These are phyloP conservation scores for Tripidium arundinaceum DNA, from an alignment of 202 grass and related monocot genomes.

Conservation along the genomic window DNA sequence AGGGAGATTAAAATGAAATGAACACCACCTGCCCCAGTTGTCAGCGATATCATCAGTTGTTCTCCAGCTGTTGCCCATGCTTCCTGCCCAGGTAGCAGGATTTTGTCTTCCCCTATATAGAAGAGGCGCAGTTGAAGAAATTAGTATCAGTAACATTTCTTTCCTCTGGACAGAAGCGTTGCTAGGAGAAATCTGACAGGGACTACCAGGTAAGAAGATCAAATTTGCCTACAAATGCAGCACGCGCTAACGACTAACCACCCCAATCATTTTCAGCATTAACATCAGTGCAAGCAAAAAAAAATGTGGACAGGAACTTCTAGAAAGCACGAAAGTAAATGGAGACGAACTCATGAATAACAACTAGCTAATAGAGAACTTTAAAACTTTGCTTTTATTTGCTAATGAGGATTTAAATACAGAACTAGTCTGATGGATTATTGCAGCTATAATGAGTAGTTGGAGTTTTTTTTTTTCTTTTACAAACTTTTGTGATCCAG, in stretches of 20 bases:
- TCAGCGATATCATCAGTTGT: too few species aligned
- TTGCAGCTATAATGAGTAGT: neutral
- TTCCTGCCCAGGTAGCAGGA: too few species aligned
- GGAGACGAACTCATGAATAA: neutral
- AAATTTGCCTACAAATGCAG: neutral
- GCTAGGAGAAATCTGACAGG: conserved; percentile 74
- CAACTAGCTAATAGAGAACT: neutral
- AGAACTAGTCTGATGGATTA: neutral
- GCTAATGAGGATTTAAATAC: neutral
- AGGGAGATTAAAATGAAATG: neutral
- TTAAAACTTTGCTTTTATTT: neutral
- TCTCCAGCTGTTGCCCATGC: too few species aligned
- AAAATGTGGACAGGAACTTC: neutral
- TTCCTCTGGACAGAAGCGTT: too few species aligned
- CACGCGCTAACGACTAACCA: conserved; percentile 16
- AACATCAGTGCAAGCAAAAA: neutral
- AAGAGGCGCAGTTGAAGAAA: too few species aligned
- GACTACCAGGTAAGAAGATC: conserved; percentile 63
- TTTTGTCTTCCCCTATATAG: too few species aligned
- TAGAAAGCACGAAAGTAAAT: neutral
- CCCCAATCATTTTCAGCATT: conserved; percentile 26
- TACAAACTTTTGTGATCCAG: neutral
- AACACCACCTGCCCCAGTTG: too few species aligned
- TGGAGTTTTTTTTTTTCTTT: neutral
- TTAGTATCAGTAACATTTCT: too few species aligned